Evolutionary conservation across 495 filamentous ascomycete genomes (phyloP), one percentile per base, ranked within the genome.

Genomic region (Penicillium turbatum): DNA sequence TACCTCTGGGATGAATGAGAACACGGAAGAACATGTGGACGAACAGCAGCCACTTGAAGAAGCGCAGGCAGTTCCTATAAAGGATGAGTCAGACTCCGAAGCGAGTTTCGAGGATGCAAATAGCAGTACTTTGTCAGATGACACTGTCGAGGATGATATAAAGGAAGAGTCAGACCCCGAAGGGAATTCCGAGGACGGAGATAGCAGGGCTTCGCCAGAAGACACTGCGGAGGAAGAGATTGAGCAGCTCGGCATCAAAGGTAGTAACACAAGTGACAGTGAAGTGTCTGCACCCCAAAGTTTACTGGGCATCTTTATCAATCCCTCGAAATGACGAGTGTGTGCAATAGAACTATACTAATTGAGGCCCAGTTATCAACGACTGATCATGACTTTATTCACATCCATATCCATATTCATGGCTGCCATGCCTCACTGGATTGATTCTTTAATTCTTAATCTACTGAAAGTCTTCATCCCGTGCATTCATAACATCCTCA

Each of bases 401-500:
- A 34, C 11, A 13, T 12, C 12, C 32, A 35, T 16, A 48, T 29
- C 26, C 21, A 21, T 35, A 36, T 7, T 9, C 31, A 35, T 34
- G 29, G 17, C 5, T 13, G 17, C 31, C 24, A 37, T 48, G 29
- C 6, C 37, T 50, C n/a, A 51, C 53, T 19, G 7, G 35, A 15
- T 21, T 45, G n/a, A 24, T 4, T 24, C 21, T 24, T n/a, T n/a
- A n/a, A n/a, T n/a, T n/a, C n/a, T 11, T 11, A 29, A 41, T 51
- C 35, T 60, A 67, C 38, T 63, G 36, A 35, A 70, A 69, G 43
- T 72, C 59, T 19, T 72, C 67, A 32, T 72, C 67, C 44, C 66
- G 64, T 26, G 68, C 71, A 59, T 72, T 76, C 36, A 82, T 55
- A 15, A 84, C 75, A 53, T 82, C 76, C 47, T 74, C 71, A 11